Evolutionary conservation across 164 flowering plant genomes (phyloP), one percentile per base, ranked within the genome.

Genomic region (Umbilicus rupestris): DNA sequence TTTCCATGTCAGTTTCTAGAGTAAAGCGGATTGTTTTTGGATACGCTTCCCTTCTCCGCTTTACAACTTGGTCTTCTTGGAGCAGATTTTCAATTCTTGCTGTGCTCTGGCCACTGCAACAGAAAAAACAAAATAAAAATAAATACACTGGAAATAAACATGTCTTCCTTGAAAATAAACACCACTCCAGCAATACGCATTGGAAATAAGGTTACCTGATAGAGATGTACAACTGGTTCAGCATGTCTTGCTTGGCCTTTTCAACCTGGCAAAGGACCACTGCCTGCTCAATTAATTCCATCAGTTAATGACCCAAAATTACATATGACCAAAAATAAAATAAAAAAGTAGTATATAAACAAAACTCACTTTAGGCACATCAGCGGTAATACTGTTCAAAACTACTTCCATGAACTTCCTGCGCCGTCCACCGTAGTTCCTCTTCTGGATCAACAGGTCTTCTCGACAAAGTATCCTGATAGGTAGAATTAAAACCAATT

Each of bases 181-280:
- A 24, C n/a, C n/a, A 55, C 57, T 50, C 26, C 22, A 22, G n/a
- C n/a, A n/a, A n/a, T n/a, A n/a, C n/a, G n/a, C 15, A 22, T 33
- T 19, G 11, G 52, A 42, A 69, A n/a, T 2, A 5, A 22, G 31
- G 68, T 42, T 66, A 94, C 99, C 99, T 95, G 71, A 95, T 58
- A 44, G 92, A 84, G 76, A 91, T 92, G 81, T 95, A 95, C 58
- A 95, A 74, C 76, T 90, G 96, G 73, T 79, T 95, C 20, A 95
- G 88, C 99, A 92, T 95, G 73, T 95, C 99, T 84, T 95, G 96
- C 72, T 90, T 95, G 5, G 99, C 96, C 75, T 92, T 95, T 73
- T 95, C 99, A 12, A 95, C 99, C 90, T 95, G 99, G 76, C 99
- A 95, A 68, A 95, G 97, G 68, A 95, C 99, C 65, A 95, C 96